Base-by-base conservation (phyloP, 2,329 filamentous ascomycete species). In the Aspergillus vadensis region DNA sequence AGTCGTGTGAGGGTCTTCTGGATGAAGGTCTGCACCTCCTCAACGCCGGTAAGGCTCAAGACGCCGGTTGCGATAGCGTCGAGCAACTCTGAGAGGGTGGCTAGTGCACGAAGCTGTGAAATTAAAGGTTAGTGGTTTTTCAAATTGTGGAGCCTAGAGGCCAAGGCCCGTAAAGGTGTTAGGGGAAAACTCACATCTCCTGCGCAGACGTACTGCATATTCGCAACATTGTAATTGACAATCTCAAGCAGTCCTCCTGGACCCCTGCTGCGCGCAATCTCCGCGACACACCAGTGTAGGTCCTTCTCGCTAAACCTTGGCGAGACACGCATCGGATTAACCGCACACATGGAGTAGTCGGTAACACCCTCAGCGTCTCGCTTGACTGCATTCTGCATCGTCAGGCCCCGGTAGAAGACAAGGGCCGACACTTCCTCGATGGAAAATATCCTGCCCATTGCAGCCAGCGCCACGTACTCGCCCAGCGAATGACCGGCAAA, bases 361-460 rank as follows among this genome's bases (percentile, higher is more conserved):
- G 92, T 96, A 55, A 92, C 89, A 23, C 94, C 94, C 64, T 85
- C 82, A 57, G 88, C 91, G 76, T 98, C 94, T 74, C 94, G 92
- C 82, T 97, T 93, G 63, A 98, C 93, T 15, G 94, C 94, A 49
- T 97, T 92, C 80, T 98, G 94, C 94, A 98, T 98, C 17, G 93
- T 97, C 71, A 98, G 82, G 71, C 94, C 94, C 77, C 94, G 91
- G 82, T 98, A 98, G 85, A 98, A 97, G 57, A 97, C 93, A 54
- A 98, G 92, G 0, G 93, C 96, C 1, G 97, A 93, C 73, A 98
- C 82, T 65, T 88, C 92, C 82, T 97, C 93, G 71, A 97, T 97
- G 6, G 93, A 92, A 90, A 98, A 96, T 73, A 97, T 92, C 70
- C 97, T 92, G 5, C 93, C 93, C 62, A 97, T 84, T 9, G 94